These are phyloP conservation scores for Ophioceras dolichostomum DNA, from an alignment of 2,329 filamentous ascomycete species.

Conservation along the genomic window DNA sequence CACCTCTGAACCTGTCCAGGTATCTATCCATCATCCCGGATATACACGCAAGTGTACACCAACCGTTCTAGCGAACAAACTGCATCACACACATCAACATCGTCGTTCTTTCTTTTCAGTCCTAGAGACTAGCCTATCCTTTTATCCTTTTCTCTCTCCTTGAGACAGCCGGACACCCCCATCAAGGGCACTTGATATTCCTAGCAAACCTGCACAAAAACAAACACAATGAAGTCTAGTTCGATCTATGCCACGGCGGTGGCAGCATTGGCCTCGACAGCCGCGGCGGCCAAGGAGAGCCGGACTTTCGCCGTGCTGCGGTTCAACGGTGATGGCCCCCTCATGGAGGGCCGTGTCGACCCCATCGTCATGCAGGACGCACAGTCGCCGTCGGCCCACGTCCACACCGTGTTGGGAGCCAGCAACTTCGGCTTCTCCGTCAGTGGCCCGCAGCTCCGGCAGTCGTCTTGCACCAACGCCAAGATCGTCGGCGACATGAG, in stretches of 20 bases:
- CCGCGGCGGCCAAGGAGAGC: conserved; percentile 26
- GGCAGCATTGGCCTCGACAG: conserved; percentile 25
- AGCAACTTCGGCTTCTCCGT: conserved; percentile 53
- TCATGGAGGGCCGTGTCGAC: conserved; percentile 49
- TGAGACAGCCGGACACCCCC: too few relatives aligned
- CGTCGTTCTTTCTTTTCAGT: background rate
- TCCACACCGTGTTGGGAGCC: conserved; percentile 61
- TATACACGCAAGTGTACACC: background rate
- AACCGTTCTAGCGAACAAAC: too few relatives aligned
- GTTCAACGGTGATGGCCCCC: conserved; percentile 53
- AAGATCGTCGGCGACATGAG: conserved; percentile 55
- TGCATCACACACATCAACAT: background rate
- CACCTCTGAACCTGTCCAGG: background rate
- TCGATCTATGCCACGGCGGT: conserved; percentile 12
- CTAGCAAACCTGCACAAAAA: too few relatives aligned
- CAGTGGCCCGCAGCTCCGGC: conserved; percentile 43
- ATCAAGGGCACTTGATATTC: too few relatives aligned
- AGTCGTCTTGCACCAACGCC: conserved; percentile 60
- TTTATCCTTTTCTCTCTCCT: too few relatives aligned
- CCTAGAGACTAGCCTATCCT: too few relatives aligned
- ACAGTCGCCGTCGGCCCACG: conserved; percentile 37
- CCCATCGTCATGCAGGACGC: conserved; percentile 54
- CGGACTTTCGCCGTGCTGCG: conserved; percentile 57
- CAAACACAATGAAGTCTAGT: background rate
- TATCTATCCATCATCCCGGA: background rate